Evolutionary conservation across 345 rosid species (phyloP), one percentile per base, ranked within the genome.

Genomic region (Cardamine occulta): DNA sequence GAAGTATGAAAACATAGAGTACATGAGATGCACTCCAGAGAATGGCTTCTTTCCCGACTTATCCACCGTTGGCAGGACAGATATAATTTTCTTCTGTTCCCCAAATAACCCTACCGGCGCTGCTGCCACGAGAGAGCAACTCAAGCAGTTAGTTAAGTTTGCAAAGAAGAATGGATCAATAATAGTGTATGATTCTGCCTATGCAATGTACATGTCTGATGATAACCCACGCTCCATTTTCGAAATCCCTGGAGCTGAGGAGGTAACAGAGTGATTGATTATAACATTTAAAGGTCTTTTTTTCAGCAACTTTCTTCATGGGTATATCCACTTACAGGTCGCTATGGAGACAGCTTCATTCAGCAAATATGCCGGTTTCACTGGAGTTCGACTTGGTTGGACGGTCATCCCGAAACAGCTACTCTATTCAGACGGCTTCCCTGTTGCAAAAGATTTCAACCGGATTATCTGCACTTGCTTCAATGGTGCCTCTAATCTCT

Each of bases 41-140:
- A 95, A 92, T 80, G 97, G 90, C 23, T 95, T 92, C 82, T 95
- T 95, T 72, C 99, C 99, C 24, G 90, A 92, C 86, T 82, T 95
- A 66, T 90, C 94, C 1, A 83, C 81, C 12, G 87, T 87, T 64
- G 76, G 86, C 24, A 82, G 82, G 71, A 90, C 98, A 2, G 99
- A 95, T 64, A 83, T 95, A 66, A 95, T 95, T 60, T 90, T 92
- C 76, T 95, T 95, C 82, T 95, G 99, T 74, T 92, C 98, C 8
- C 99, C 99, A 2, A 95, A 92, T 75, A 95, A 95, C 78, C 99
- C 99, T 66, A 92, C 99, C 0, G 99, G 98, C 14, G 85, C 96
- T 68, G 87, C 93, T 72, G 99, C 98, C 60, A 89, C 99, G 23
- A 83, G 94, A 76, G 92, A 92, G 77, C 98, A 95, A 63, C 85